These are phyloP conservation scores for Fraxinus floribunda DNA, from an alignment of 305 asterid species.

Conservation along the genomic window DNA sequence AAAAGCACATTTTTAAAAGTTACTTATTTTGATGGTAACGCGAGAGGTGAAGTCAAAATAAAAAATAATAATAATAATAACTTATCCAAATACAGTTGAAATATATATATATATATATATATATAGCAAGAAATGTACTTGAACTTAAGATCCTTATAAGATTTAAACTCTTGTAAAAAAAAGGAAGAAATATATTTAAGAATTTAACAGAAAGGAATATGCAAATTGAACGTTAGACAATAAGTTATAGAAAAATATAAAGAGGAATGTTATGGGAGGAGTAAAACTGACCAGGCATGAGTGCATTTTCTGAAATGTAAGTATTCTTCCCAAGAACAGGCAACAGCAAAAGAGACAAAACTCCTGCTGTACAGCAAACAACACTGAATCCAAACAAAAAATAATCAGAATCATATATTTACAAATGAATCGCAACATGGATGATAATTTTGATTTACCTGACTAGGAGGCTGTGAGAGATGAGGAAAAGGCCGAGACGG, in stretches of 20 bases:
- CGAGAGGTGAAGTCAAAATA: not conserved
- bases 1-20: not conserved
- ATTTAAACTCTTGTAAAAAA: not conserved
- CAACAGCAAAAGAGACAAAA: slow-evolving; percentile 70
- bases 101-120: too few relatives aligned
- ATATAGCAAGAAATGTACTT: not conserved
- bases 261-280: not conserved
- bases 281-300: slow-evolving; percentile 80
- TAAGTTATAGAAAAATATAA: not conserved
- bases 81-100: not conserved
- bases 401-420: not conserved
- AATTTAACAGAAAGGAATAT: not conserved
- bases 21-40: not conserved
- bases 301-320: slow-evolving; percentile 85
- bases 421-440: slow-evolving; percentile 3
- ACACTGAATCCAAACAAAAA: slow-evolving; percentile 50
- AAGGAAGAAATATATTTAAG: not conserved
- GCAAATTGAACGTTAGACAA: not conserved
- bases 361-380: slow-evolving; percentile 71
- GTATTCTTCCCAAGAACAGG: slow-evolving; percentile 93
- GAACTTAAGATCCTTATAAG: not conserved
- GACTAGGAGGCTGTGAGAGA: slow-evolving; percentile 63
- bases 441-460: slow-evolving; percentile 44
- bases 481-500: slow-evolving; percentile 72
- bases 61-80: not conserved